Evolutionary conservation across 768 basidiomycete genomes (phyloP).

Genomic region (Cyclocybe cylindracea): DNA sequence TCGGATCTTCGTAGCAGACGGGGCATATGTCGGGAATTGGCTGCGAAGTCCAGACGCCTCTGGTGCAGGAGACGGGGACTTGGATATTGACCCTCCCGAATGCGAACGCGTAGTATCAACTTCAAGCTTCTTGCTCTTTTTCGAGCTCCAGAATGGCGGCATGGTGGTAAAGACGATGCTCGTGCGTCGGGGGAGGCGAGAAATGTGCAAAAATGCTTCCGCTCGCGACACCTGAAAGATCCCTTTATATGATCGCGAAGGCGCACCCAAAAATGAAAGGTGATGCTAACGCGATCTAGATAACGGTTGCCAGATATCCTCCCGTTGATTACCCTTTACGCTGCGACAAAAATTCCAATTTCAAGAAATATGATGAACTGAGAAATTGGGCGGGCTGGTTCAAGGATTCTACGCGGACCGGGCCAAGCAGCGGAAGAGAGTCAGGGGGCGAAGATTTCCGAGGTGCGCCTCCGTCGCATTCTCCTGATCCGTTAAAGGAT

Average conservation of each 20-base stretch:
- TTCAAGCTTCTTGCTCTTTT: slow-evolving; percentile 2
- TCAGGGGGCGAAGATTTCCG: too few species aligned
- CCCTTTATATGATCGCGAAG: background rate
- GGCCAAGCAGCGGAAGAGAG: too few species aligned
- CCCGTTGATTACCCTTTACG: too few species aligned
- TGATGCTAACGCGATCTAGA: slow-evolving; percentile 2
- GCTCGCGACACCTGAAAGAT: background rate
- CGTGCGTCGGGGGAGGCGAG: background rate
- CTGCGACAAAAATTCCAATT: too few species aligned
- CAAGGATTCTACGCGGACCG: too few species aligned
- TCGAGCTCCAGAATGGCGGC: slow-evolving; percentile 1
- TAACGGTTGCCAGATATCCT: background rate
- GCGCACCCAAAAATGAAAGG: background rate
- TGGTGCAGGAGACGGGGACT: background rate
- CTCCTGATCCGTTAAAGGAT: too few species aligned
- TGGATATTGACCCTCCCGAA: background rate
- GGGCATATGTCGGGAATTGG: slow-evolving; percentile 28
- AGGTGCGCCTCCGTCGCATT: too few species aligned
- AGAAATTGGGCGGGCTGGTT: too few species aligned
- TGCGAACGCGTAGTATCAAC: background rate
- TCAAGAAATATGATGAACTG: too few species aligned
- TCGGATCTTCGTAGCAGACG: slow-evolving; percentile 37
- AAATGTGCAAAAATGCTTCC: background rate
- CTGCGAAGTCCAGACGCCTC: slow-evolving; percentile 16
- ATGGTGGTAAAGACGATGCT: background rate